These are phyloP conservation scores for Drechslerella dactyloides DNA, from an alignment of 2,329 filamentous ascomycete genomes.

Conservation along the genomic window DNA sequence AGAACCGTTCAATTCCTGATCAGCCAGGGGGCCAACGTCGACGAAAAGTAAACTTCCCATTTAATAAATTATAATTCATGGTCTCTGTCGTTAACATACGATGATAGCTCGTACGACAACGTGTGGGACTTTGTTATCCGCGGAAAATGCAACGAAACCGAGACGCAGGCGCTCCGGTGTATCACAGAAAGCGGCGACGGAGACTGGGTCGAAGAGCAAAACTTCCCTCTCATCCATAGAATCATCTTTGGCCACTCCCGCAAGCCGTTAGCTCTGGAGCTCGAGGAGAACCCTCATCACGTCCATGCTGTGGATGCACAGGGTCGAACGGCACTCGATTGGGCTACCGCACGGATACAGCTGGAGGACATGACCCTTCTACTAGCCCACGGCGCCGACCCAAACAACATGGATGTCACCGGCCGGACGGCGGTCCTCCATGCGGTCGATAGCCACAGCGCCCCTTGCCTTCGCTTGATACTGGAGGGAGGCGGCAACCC, in stretches of 20 bases:
- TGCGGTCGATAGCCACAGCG: constrained; percentile 15
- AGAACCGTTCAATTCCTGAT: constrained; percentile 16
- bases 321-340: constrained; percentile 15
- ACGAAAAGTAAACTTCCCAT: constrained; percentile 8
- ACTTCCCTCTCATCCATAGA: constrained; percentile 12
- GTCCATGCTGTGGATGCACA: constrained; percentile 5
- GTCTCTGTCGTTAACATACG: background rate
- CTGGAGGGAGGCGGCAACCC: constrained; percentile 54
- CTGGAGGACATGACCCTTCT: constrained; percentile 13
- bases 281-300: constrained; percentile 7
- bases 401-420: constrained; percentile 22
- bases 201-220: constrained; percentile 9
- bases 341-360: constrained; percentile 15
- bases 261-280: background rate
- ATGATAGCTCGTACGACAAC: constrained; percentile 16
- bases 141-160: constrained; percentile 14
- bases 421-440: constrained; percentile 14
- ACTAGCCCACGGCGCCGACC: constrained; percentile 13
- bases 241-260: constrained; percentile 9
- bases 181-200: constrained; percentile 6
- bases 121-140: constrained; percentile 13
- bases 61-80: background rate
- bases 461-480: constrained; percentile 8
- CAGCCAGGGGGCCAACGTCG: constrained; percentile 14
- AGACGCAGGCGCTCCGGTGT: background rate